Evolutionary conservation across 192 early-diverging fungal genomes (phyloP).

Genomic region (Tieghemiomyces parasiticus): DNA sequence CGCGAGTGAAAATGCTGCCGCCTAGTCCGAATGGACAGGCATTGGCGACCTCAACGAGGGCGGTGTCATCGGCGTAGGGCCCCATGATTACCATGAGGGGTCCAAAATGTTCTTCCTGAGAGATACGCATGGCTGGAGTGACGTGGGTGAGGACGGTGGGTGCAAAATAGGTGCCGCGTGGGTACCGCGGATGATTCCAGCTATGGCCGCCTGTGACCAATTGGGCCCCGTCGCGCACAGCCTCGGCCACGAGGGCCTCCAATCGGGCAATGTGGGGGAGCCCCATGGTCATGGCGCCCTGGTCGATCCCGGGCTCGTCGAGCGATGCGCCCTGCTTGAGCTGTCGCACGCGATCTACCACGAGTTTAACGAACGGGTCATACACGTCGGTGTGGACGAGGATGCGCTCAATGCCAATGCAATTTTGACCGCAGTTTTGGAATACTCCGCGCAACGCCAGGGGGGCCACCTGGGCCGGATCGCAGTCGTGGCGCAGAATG

Average conservation of each 20-base stretch:
- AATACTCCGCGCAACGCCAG: constrained; percentile 71
- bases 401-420: constrained; percentile 77
- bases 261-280: constrained; percentile 34
- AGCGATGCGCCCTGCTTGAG: constrained; percentile 58
- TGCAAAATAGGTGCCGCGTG: constrained; percentile 62
- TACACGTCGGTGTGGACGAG: constrained; percentile 54
- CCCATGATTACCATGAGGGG: constrained; percentile 65
- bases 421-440: constrained; percentile 83
- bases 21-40: constrained; percentile 60
- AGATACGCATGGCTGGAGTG: constrained; percentile 56
- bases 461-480: constrained; percentile 46
- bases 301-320: constrained; percentile 44
- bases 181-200: constrained; percentile 52
- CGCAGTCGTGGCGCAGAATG: constrained; percentile 58
- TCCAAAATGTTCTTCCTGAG: constrained; percentile 61
- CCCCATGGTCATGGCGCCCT: constrained; percentile 74
- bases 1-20: constrained; percentile 59
- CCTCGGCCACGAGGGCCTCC: constrained; percentile 52
- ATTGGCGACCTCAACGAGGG: constrained; percentile 53
- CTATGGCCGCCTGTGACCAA: constrained; percentile 50
- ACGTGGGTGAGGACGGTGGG: constrained; percentile 74
- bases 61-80: constrained; percentile 45
- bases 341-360: constrained; percentile 33
- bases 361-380: constrained; percentile 49
- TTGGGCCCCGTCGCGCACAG: constrained; percentile 60